phyloP scores from a whole-genome alignment of 768 basidiomycete species.

The Flagelloscypha sp. region DNA sequence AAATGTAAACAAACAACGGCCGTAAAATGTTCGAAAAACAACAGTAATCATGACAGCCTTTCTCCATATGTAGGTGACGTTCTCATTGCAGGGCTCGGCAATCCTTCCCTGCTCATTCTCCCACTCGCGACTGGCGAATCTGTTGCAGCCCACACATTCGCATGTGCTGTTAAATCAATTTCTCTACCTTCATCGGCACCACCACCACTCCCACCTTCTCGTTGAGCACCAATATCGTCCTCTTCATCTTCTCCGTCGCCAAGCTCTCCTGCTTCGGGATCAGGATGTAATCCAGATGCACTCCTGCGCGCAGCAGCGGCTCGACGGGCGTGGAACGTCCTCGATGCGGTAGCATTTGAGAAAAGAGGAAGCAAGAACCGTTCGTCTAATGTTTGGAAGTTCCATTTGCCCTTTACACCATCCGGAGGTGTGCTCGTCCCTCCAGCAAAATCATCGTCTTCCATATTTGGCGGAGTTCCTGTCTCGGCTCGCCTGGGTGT shows the following conservation, averaged over 20 bases:
- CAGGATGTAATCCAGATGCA: slow-evolving; percentile 20
- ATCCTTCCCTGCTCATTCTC: too few relatives aligned
- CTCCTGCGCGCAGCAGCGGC: slow-evolving; percentile 54
- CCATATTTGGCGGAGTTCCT: slow-evolving; percentile 7
- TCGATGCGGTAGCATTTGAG: slow-evolving; percentile 83
- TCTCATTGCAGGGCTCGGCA: slow-evolving; percentile 46
- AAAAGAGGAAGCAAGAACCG: slow-evolving; percentile 89
- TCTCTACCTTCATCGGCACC: slow-evolving; percentile 31
- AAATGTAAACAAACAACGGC: neutral
- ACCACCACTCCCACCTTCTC: slow-evolving; percentile 16
- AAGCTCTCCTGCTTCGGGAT: slow-evolving; percentile 20
- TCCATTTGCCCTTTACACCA: slow-evolving; percentile 82
- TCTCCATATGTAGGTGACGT: slow-evolving; percentile 14
- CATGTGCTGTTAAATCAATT: too few relatives aligned
- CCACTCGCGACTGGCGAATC: slow-evolving; percentile 4
- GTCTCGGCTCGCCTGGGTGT: slow-evolving; percentile 12
- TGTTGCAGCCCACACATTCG: too few relatives aligned
- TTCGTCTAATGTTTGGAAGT: slow-evolving; percentile 94
- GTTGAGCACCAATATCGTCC: slow-evolving; percentile 22
- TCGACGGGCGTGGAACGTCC: slow-evolving; percentile 75
- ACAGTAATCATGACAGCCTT: neutral
- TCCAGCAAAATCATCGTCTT: slow-evolving; percentile 14
- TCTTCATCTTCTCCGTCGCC: slow-evolving; percentile 31
- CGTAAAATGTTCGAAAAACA: too few relatives aligned
- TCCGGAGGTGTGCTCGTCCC: too few relatives aligned